A percentile compares a stretch with the other conserved stretches of the same genome.
Evolutionary conservation across 2,329 filamentous ascomycete species (phyloP).

Genomic region (Epicoccum nigrum): DNA sequence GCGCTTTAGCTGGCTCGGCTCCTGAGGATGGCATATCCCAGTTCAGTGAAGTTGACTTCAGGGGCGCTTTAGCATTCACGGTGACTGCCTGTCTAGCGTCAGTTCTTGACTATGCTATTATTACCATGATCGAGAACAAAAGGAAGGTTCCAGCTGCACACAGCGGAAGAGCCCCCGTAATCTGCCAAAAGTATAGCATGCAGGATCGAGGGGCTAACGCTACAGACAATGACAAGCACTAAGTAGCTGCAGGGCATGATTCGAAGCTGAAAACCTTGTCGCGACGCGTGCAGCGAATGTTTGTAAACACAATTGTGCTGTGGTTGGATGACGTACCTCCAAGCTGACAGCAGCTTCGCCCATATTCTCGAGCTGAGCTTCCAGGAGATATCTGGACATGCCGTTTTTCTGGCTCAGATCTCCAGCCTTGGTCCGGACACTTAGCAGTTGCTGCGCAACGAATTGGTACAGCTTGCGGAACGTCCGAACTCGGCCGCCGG

Average conservation of each 20-base stretch:
- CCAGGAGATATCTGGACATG: conserved; percentile 71
- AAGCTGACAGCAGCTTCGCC: conserved; percentile 82
- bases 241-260: conserved; percentile 7
- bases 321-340: conserved; percentile 58
- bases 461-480: conserved; percentile 98
- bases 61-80: conserved; percentile 59
- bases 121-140: background rate
- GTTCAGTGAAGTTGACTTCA: conserved; percentile 61
- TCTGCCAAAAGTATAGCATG: conserved; percentile 11
- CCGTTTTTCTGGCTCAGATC: conserved; percentile 58
- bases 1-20: conserved; percentile 41
- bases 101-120: background rate
- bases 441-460: conserved; percentile 85
- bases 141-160: conserved; percentile 10
- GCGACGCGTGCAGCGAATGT: conserved; percentile 3
- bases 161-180: conserved; percentile 21
- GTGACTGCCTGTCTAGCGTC: conserved; percentile 44
- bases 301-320: conserved; percentile 7
- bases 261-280: conserved; percentile 19
- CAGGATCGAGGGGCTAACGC: conserved; percentile 19
- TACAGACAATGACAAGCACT: conserved; percentile 5
- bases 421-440: conserved; percentile 88
- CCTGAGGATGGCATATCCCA: conserved; percentile 56
- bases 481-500: conserved; percentile 72
- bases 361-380: conserved; percentile 95